Evolutionary conservation across 148 eudicot genomes (phyloP).

Genomic region (Heliamphora exappendiculata): DNA sequence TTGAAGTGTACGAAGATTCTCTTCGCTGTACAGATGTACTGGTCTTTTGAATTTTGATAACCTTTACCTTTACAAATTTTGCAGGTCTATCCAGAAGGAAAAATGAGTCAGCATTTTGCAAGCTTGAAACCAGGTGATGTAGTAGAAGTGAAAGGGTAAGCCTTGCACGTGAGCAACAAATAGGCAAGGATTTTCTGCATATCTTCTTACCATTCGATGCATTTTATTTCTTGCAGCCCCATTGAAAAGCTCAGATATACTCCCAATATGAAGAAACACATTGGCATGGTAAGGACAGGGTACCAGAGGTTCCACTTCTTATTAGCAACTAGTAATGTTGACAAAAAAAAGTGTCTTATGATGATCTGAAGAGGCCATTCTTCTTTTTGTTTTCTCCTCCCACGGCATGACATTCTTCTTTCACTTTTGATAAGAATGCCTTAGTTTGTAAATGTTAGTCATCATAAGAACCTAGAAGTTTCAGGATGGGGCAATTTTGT

Average conservation of each 20-base stretch:
- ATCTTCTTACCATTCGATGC: slow-evolving; percentile 5
- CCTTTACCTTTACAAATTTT: slow-evolving; percentile 1
- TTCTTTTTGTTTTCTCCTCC: not conserved
- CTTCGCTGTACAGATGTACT: not conserved
- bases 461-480: not conserved
- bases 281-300: slow-evolving; percentile 79
- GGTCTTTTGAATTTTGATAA: not conserved
- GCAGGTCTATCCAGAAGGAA: slow-evolving; percentile 94
- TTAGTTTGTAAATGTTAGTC: not conserved
- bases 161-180: not conserved
- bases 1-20: not conserved
- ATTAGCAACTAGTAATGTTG: not conserved
- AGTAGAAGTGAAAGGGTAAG: slow-evolving; percentile 94
- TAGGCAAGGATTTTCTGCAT: not conserved
- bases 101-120: slow-evolving; percentile 98
- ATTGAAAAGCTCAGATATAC: slow-evolving; percentile 87
- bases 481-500: not conserved
- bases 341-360: not conserved
- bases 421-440: not conserved
- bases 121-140: slow-evolving; percentile 88
- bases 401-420: not conserved
- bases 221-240: slow-evolving; percentile 53
- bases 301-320: not conserved
- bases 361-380: not conserved
- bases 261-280: slow-evolving; percentile 99